A percentile compares a stretch with the other conserved stretches of the same genome.
Conservation (phyloP, 2,329 filamentous ascomycete genomes). For the Alternaria sp. region DNA sequence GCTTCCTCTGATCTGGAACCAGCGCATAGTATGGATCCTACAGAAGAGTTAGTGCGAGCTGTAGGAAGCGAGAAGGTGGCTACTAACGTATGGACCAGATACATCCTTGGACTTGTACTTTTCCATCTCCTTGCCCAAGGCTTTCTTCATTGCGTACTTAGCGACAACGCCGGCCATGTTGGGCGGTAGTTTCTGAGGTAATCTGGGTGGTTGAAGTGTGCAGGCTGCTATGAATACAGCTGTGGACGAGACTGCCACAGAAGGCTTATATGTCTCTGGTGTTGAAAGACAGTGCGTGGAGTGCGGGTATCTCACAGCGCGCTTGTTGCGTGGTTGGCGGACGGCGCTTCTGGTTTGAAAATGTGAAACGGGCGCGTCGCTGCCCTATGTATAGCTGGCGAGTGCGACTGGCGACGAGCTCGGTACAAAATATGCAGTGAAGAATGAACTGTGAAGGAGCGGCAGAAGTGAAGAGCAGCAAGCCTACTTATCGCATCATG, state of each 20-base stretch:
- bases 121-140: slow-evolving; percentile 57
- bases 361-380: slow-evolving; percentile 53
- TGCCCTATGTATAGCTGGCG: slow-evolving; percentile 46
- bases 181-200: slow-evolving; percentile 17
- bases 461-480: slow-evolving; percentile 4
- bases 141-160: slow-evolving; percentile 61
- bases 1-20: slow-evolving; percentile 75
- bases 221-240: slow-evolving; percentile 11
- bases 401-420: slow-evolving; percentile 32
- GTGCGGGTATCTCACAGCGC: slow-evolving; percentile 38
- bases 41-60: slow-evolving; percentile 11
- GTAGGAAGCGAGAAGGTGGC: neutral
- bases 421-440: slow-evolving; percentile 1
- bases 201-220: slow-evolving; percentile 9
- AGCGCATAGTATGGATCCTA: slow-evolving; percentile 92
- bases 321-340: slow-evolving; percentile 43
- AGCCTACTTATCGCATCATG: slow-evolving; percentile 33
- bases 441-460: slow-evolving; percentile 12
- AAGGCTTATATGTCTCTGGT: slow-evolving; percentile 32
- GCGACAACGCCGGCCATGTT: slow-evolving; percentile 57
- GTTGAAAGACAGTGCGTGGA: slow-evolving; percentile 20
- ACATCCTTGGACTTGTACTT: slow-evolving; percentile 57
- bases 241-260: slow-evolving; percentile 6
- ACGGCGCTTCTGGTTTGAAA: slow-evolving; percentile 30
- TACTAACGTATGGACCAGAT: slow-evolving; percentile 52